Evolutionary conservation across 2,329 filamentous ascomycete genomes (phyloP).

Genomic region (Monascus ruber): DNA sequence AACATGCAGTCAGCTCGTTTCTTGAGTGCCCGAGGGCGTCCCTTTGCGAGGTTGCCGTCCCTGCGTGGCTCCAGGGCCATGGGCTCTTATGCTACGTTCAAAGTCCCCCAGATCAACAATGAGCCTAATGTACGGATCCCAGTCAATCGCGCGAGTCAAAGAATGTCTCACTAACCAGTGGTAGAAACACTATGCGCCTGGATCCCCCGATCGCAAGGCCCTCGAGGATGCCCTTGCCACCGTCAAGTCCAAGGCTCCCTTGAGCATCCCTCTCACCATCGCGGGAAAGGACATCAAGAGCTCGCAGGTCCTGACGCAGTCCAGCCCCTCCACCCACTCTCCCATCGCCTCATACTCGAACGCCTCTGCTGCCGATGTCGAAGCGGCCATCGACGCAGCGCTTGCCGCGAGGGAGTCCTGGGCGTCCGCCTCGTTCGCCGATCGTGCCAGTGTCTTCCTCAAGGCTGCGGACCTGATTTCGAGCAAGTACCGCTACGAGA

Average conservation of each 20-base stretch:
- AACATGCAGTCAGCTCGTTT: neutral
- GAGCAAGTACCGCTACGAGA: conserved; percentile 88
- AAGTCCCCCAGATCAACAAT: conserved; percentile 74
- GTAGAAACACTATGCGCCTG: conserved; percentile 81
- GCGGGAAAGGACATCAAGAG: conserved; percentile 56
- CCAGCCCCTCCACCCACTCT: conserved; percentile 73
- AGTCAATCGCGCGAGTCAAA: neutral
- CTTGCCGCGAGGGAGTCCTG: conserved; percentile 76
- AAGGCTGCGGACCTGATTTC: conserved; percentile 88
- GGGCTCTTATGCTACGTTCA: conserved; percentile 68
- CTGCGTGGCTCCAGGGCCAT: conserved; percentile 13
- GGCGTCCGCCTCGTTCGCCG: conserved; percentile 77
- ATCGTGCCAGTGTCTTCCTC: conserved; percentile 85
- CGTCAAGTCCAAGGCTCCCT: conserved; percentile 55
- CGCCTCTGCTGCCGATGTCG: conserved; percentile 65
- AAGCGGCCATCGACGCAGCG: conserved; percentile 68
- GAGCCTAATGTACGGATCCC: conserved; percentile 74
- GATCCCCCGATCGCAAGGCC: conserved; percentile 64
- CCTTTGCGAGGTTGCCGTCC: conserved; percentile 9
- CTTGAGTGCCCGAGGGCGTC: neutral
- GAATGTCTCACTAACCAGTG: neutral
- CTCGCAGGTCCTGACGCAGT: conserved; percentile 44
- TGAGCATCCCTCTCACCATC: conserved; percentile 74
- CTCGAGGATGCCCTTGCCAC: conserved; percentile 62
- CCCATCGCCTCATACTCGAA: conserved; percentile 75